phyloP scores from a whole-genome alignment of 1,139 yeast species.

The Blastobotrys illinoisensis region DNA sequence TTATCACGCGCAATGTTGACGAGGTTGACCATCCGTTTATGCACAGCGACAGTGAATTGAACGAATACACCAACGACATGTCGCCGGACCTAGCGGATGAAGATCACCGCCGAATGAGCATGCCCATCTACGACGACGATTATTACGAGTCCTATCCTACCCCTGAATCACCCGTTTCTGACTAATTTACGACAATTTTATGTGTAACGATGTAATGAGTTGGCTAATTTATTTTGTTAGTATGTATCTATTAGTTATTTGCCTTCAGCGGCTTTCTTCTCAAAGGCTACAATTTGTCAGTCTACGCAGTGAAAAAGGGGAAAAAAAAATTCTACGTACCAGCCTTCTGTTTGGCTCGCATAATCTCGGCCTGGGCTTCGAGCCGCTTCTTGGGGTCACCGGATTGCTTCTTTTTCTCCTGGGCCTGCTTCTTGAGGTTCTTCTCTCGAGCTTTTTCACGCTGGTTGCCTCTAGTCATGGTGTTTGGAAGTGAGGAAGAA shows the following conservation, averaged over 20 bases:
- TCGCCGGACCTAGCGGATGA: neutral
- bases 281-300: conserved; percentile 14
- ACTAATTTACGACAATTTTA: neutral
- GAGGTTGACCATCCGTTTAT: conserved; percentile 4
- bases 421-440: conserved; percentile 68
- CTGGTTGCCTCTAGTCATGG: conserved; percentile 95
- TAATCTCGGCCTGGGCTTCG: conserved; percentile 82
- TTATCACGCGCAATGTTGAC: neutral
- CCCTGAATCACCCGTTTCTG: neutral
- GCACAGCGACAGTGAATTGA: conserved; percentile 10
- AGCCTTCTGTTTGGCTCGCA: conserved; percentile 82
- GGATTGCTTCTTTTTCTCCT: conserved; percentile 57
- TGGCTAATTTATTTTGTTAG: neutral
- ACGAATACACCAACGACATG: neutral
- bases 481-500: conserved; percentile 8
- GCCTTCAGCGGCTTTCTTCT: conserved; percentile 19
- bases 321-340: conserved; percentile 44
- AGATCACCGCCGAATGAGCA: neutral
- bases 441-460: conserved; percentile 90
- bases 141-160: neutral
- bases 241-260: neutral
- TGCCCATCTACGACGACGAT: neutral
- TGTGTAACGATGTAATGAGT: neutral
- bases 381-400: conserved; percentile 83
- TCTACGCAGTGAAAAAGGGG: neutral